phyloP scores from a whole-genome alignment of 805 yeast species.

The Barnettozyma californica region DNA sequence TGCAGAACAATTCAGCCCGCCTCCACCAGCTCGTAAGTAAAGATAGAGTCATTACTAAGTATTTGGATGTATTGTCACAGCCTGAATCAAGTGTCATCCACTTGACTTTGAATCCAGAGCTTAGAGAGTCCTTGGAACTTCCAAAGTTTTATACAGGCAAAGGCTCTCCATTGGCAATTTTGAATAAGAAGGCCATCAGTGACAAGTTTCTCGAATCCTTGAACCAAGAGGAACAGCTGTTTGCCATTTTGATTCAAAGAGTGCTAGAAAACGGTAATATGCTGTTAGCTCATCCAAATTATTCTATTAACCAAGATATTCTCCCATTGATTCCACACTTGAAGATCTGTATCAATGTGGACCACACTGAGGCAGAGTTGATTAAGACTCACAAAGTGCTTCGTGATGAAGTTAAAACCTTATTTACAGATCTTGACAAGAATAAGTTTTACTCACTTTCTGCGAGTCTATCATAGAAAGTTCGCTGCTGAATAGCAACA shows the following conservation, averaged over 20 bases:
- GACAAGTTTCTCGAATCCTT: constrained; percentile 31
- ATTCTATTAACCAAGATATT: constrained; percentile 66
- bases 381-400: constrained; percentile 36
- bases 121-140: constrained; percentile 38
- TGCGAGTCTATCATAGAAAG: neutral
- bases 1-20: constrained; percentile 36
- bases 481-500: neutral
- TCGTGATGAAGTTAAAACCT: constrained; percentile 24
- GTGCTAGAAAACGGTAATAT: constrained; percentile 44
- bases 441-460: constrained; percentile 3
- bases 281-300: constrained; percentile 59
- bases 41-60: constrained; percentile 31
- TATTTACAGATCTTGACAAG: constrained; percentile 12
- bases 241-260: constrained; percentile 62
- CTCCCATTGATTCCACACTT: constrained; percentile 64
- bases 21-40: constrained; percentile 38
- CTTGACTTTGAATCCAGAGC: constrained; percentile 48
- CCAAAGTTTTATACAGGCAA: constrained; percentile 34
- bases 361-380: constrained; percentile 41
- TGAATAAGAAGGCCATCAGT: constrained; percentile 28
- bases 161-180: constrained; percentile 21
- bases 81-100: constrained; percentile 65
- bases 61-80: constrained; percentile 49
- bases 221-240: constrained; percentile 48
- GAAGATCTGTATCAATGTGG: constrained; percentile 44